Base-by-base conservation (phyloP, 495 filamentous ascomycete species). In the Achaetomiella virescens region DNA sequence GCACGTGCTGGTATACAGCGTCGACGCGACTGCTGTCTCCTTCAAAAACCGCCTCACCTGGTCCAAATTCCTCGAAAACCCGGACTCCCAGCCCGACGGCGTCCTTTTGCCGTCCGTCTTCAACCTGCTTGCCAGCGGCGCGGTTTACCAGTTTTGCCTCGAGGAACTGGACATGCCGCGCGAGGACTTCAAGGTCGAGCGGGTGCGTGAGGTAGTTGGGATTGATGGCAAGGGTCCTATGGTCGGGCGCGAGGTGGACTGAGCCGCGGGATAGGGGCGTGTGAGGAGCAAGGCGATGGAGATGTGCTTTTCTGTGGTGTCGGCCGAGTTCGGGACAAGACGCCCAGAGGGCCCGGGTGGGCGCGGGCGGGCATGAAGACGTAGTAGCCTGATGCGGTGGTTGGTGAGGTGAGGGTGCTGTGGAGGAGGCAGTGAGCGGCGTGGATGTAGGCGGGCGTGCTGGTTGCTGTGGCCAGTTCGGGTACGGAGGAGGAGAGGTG, bases 401-500 rank as follows among this genome's bases (percentile, higher is more conserved):
- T 31, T 0, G 48, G 48, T 22, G 36, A 29, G 22, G 37, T 29
- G 2, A 52, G 48, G 9, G 24, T 21, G 24, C 10, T 11, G 15
- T 12, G 22, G 22, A 20, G 7, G 48, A 52, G 24, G 24, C 36
- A 7, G 21, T 36, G 14, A 7, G 22, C 31, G 35, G 48, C 48
- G 21, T 14, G 6, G 48, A 36, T 41, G 36, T 51, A 41, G 20
- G 48, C 36, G 10, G 42, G 83, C 1, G 41, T 20, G n/a, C n/a
- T n/a, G n/a, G n/a, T n/a, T 3, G 22, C 21, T n/a, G 17, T 24
- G 40, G 8, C 7, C n/a, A n/a, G n/a, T 8, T 17, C 14, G 6
- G 12, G 18, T 9, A 14, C 3, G 11, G 46, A 78, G 79, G 67
- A 88, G 86, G 37, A 84, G 85, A 50, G 87, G 86, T 67, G 89